A percentile compares a stretch with the other conserved stretches of the same genome.
Evolutionary conservation across 2,329 filamentous ascomycete species (phyloP).

Genomic region (Dactylonectria macrodidyma): DNA sequence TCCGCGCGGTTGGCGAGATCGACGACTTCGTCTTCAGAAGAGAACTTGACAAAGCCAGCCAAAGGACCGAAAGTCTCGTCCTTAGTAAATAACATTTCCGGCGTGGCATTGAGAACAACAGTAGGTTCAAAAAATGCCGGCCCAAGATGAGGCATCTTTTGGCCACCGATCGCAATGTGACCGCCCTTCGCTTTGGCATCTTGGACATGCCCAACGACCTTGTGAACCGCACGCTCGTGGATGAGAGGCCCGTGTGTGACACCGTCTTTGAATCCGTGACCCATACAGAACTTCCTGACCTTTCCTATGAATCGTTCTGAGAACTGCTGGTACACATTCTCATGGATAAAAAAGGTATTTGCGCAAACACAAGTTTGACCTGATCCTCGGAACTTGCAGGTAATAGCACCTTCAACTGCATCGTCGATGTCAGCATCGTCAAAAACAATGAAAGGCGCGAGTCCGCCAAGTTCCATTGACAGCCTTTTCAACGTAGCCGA

Average conservation of each 20-base stretch:
- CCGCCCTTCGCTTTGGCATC: slow-evolving; percentile 76
- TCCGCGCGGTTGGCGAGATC: no score
- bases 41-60: no score
- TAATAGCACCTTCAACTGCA: slow-evolving; percentile 75
- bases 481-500: no score
- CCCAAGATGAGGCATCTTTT: background rate
- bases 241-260: slow-evolving; percentile 75
- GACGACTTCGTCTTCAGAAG: no score
- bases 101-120: no score
- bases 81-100: no score
- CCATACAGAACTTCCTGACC: slow-evolving; percentile 78
- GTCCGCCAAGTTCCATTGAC: slow-evolving; percentile 8
- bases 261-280: slow-evolving; percentile 65
- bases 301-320: slow-evolving; percentile 75
- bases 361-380: slow-evolving; percentile 93
- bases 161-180: slow-evolving; percentile 67
- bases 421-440: slow-evolving; percentile 80
- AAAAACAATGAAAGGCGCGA: slow-evolving; percentile 76
- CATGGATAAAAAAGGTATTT: slow-evolving; percentile 83
- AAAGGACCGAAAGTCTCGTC: no score
- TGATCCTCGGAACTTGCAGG: slow-evolving; percentile 88
- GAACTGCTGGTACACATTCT: slow-evolving; percentile 80
- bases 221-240: slow-evolving; percentile 67
- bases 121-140: no score
- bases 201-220: slow-evolving; percentile 75